phyloP scores from a whole-genome alignment of 495 filamentous ascomycete genomes.

The Penicillium manginii region DNA sequence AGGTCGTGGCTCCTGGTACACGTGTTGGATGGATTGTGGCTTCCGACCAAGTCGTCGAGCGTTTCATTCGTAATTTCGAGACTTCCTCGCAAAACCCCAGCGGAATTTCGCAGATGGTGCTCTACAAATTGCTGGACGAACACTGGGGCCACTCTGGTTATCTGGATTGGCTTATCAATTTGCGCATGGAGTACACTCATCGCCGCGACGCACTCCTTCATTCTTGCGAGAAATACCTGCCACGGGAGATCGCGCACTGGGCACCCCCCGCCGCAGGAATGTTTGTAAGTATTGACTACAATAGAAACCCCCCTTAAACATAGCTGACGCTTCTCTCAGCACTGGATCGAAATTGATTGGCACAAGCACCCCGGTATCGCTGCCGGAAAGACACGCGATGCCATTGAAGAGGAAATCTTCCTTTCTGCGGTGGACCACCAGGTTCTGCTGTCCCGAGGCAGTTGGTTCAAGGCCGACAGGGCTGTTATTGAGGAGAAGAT shows the following conservation, averaged over 20 bases:
- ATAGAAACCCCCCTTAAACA: neutral
- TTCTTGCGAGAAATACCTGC: conserved; percentile 82
- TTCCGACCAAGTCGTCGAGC: conserved; percentile 79
- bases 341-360: conserved; percentile 84
- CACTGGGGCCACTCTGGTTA: conserved; percentile 94
- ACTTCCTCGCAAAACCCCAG: conserved; percentile 79
- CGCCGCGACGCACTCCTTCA: conserved; percentile 76
- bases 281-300: conserved; percentile 69
- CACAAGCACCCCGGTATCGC: conserved; percentile 67
- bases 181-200: conserved; percentile 81
- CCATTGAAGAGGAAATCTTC: conserved; percentile 88
- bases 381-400: conserved; percentile 58
- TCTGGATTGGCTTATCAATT: conserved; percentile 83
- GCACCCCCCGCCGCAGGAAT: conserved; percentile 85
- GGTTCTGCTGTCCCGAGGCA: conserved; percentile 78
- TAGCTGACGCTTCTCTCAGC: conserved; percentile 43
- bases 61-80: conserved; percentile 77
- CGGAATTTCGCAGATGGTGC: conserved; percentile 78
- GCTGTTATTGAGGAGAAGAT: conserved; percentile 49
- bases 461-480: conserved; percentile 80
- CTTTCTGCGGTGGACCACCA: conserved; percentile 66
- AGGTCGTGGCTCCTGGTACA: conserved; percentile 64
- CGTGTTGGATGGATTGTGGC: conserved; percentile 69
- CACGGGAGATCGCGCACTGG: conserved; percentile 81
- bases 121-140: conserved; percentile 91